Base-by-base conservation (phyloP, 768 basidiomycete genomes). In the Phanerochaete sordida region DNA sequence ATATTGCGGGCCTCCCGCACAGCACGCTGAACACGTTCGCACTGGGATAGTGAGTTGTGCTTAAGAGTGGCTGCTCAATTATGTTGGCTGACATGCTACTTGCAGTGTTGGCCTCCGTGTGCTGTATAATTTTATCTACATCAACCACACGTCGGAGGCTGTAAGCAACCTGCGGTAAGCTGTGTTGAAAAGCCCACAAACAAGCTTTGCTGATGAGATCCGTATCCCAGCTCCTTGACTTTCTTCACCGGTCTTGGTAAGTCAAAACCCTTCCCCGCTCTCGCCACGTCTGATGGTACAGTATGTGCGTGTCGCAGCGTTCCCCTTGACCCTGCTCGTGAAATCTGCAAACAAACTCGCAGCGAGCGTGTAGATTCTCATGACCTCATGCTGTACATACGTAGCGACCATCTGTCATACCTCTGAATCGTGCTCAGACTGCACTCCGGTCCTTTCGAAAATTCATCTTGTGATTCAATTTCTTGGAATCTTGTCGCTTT, bases 331-430 rank as follows among this genome's bases (percentile, higher is more conserved):
- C 7, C 58, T 59, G 19, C 44, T 59, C 24, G 43, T 59, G 50
- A 51, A 59, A 24, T 23, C 58, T 44, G 58, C 50, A 9, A 53
- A 59, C 51, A 59, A 53, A 44, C 1, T 59, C n/a, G n/a, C n/a
- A n/a, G n/a, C n/a, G n/a, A n/a, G n/a, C n/a, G n/a, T n/a, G n/a
- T n/a, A n/a, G n/a, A n/a, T n/a, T n/a, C n/a, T n/a, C n/a, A n/a
- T n/a, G n/a, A n/a, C n/a, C n/a, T n/a, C n/a, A n/a, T n/a, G n/a
- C n/a, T n/a, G n/a, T n/a, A n/a, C n/a, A n/a, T n/a, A n/a, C n/a
- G n/a, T n/a, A n/a, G n/a, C n/a, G n/a, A n/a, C n/a, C n/a, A n/a
- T n/a, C n/a, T n/a, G n/a, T n/a, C n/a, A n/a, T n/a, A n/a, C n/a
- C n/a, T n/a, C n/a, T n/a, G n/a, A n/a, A n/a, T n/a, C n/a, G n/a